Base-by-base conservation (phyloP, 305 asterid genomes). In the Solanum hybrid region DNA sequence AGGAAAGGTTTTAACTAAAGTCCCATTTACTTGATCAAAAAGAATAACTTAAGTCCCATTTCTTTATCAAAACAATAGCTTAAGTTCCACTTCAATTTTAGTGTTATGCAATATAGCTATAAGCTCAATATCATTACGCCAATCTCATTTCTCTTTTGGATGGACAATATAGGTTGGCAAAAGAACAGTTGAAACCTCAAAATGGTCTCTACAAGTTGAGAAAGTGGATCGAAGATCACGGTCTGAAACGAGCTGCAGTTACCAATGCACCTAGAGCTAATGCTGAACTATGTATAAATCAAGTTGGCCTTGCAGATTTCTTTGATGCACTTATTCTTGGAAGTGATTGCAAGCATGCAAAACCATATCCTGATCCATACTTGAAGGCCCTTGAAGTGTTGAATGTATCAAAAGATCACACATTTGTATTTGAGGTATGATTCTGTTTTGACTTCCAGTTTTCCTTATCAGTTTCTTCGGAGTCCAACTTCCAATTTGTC, bases 241-340 rank as follows among this genome's bases (percentile, higher is more conserved):
- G 98, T 31, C 84, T 97, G 94, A 97, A 93, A 91, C 95, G 98
- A 72, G 99, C 97, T 93, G 99, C 99, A 89, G 99, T 97, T 31
- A 96, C 98, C 15, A 97, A 97, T 75, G 98, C 98, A 45, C 99
- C 99, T 19, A 94, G 91, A 92, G 94, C 90, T 81, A 97, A 97
- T 91, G 99, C 98, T 35, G 98, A 95, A 89, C 71, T 94, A 92
- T 93, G 96, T 93, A 92, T 96, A 89, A 93, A 97, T 71, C 31
- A 92, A 92, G 96, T 97, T 76, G 99, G 98, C 88, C 97, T 97
- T 26, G 78, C 97, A 7, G 97, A 94, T 89, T 97, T 97, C 94
- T 97, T 97, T 86, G 93, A 94, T 3, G 91, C 91, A 17, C 89
- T 96, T 34, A 92, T 97, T 72, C 86, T 97, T 89, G 99, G 99